Conservation (phyloP, 768 basidiomycete genomes). For the Mycena belliarum region DNA sequence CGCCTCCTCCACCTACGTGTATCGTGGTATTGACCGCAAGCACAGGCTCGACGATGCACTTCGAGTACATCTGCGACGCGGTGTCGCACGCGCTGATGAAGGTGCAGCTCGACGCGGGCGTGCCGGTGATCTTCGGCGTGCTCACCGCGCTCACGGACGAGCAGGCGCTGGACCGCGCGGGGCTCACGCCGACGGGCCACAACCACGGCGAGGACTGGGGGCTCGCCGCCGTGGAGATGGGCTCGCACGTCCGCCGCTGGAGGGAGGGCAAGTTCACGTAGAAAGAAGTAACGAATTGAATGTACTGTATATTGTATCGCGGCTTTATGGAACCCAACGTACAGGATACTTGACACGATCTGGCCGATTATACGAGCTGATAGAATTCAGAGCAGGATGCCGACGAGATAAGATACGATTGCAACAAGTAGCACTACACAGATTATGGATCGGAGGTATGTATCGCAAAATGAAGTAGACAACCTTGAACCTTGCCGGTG, state of each 20-base stretch:
- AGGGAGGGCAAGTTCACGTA: conserved; percentile 60
- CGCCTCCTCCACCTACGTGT: background rate
- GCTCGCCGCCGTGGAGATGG: conserved; percentile 95
- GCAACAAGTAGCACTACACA: too few species aligned
- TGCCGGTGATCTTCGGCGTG: conserved; percentile 96
- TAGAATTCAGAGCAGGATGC: too few species aligned
- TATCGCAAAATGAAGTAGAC: too few species aligned
- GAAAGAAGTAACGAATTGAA: background rate
- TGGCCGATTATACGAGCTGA: too few species aligned
- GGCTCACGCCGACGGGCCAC: conserved; percentile 83
- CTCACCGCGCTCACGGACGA: conserved; percentile 90
- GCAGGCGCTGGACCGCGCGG: conserved; percentile 94
- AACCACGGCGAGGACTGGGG: conserved; percentile 99
- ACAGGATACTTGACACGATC: too few species aligned
- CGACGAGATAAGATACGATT: too few species aligned
- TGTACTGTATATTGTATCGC: background rate
- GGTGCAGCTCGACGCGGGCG: conserved; percentile 89
- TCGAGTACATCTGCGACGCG: conserved; percentile 96
- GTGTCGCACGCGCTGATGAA: conserved; percentile 95
- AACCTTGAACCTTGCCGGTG: too few species aligned
- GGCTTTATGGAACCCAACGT: too few species aligned
- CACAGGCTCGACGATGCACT: conserved; percentile 88
- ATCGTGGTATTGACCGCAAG: background rate
- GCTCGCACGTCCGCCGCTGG: conserved; percentile 65
- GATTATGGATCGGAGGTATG: too few species aligned